Percentiles rank a stretch among this genome's conserved stretches.
These are phyloP conservation scores for Pulveroboletus sp. DNA, from an alignment of 1,284 basidiomycete genomes.

Conservation along the genomic window DNA sequence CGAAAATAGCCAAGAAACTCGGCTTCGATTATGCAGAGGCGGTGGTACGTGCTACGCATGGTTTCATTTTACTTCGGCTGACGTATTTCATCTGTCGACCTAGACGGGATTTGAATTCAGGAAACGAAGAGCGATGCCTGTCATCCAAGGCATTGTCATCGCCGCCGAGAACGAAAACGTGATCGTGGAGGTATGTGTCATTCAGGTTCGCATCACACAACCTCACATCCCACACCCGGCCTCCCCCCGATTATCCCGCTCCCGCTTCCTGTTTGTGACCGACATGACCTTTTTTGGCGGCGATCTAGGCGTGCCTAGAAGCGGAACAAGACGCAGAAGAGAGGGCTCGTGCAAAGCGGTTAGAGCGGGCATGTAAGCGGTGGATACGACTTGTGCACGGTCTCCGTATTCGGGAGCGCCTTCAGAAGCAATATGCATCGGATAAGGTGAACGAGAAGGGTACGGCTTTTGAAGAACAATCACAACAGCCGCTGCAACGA, in stretches of 20 bases:
- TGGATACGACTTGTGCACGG: constrained; percentile 92
- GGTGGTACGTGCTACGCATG: constrained; percentile 56
- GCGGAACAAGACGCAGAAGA: constrained; percentile 77
- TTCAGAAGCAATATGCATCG: constrained; percentile 79
- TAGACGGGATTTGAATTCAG: constrained; percentile 96
- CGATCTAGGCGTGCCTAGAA: constrained; percentile 77
- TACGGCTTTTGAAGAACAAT: constrained; percentile 6
- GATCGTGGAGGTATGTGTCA: constrained; percentile 70
- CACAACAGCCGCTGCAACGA: constrained; percentile 14
- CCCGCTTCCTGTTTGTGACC: constrained; percentile 10
- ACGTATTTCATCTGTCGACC: constrained; percentile 8
- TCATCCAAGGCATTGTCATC: constrained; percentile 86
- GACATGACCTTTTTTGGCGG: constrained; percentile 15
- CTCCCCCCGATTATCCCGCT: neutral
- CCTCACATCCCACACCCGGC: neutral
- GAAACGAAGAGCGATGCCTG: constrained; percentile 83
- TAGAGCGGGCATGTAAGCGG: constrained; percentile 82
- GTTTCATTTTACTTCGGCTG: constrained; percentile 4
- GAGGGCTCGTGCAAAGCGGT: constrained; percentile 73
- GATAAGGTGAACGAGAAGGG: constrained; percentile 28
- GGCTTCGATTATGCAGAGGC: constrained; percentile 93
- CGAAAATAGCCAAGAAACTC: constrained; percentile 86
- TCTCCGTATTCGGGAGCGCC: constrained; percentile 78
- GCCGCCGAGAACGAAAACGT: constrained; percentile 77
- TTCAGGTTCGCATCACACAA: constrained; percentile 5